These are phyloP conservation scores for Pichia cephalocereana DNA, from an alignment of 805 yeast species.

Conservation along the genomic window DNA sequence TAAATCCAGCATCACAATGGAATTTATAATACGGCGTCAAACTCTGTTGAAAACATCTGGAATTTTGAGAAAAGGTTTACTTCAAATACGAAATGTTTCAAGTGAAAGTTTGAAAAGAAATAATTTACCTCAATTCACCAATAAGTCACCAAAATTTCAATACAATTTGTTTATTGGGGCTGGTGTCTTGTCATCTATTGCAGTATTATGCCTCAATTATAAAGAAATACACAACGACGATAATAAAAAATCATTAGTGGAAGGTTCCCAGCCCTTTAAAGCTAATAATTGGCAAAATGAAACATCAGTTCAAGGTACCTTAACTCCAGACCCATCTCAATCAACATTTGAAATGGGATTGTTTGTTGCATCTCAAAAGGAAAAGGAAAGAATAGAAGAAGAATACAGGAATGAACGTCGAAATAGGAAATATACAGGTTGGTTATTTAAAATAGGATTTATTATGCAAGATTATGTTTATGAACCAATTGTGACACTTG, in stretches of 20 bases:
- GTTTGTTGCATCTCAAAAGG: slow-evolving; percentile 49
- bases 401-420: slow-evolving; percentile 25
- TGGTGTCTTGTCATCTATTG: not conserved
- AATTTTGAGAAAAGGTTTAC: no score
- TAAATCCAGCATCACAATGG: no score
- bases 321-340: slow-evolving; percentile 37
- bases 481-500: slow-evolving; percentile 62
- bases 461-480: slow-evolving; percentile 42
- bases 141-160: no score
- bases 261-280: slow-evolving; percentile 9
- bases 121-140: no score
- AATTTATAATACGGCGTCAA: no score
- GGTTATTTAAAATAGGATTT: slow-evolving; percentile 34
- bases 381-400: slow-evolving; percentile 32
- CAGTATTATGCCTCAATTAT: not conserved
- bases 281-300: slow-evolving; percentile 8
- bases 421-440: slow-evolving; percentile 17
- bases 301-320: slow-evolving; percentile 12
- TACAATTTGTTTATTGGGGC: not conserved
- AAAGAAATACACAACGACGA: not conserved
- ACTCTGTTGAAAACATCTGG: no score
- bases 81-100: no score
- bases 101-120: no score
- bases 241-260: not conserved
- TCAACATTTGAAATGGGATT: slow-evolving; percentile 68